Base-by-base conservation (phyloP, 352 stramenopile species). In the Phytophthora macrochlamydospora region DNA sequence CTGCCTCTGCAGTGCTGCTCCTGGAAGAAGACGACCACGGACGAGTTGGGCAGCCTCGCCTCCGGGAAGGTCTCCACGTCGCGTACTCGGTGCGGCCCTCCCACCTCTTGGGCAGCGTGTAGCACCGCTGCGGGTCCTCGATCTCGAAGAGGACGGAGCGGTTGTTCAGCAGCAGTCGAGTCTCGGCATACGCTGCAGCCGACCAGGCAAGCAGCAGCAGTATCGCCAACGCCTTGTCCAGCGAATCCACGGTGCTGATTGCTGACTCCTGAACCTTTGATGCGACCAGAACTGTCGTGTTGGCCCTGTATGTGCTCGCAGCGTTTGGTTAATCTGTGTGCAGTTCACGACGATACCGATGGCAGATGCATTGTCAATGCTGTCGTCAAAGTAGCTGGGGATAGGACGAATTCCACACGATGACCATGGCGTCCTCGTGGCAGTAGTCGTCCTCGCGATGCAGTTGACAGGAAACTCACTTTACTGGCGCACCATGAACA, bases 401-500 rank as follows among this genome's bases (percentile, higher is more conserved):
- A 24, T 24, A 40, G 9, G 35, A 11, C 9, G 35, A 40, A 40
- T 40, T 38, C 2, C 18, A 38, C 33, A 37, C 46, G n/a, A 35
- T 49, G n/a, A 62, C 18, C 30, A 7, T 31, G 2, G 32, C 35
- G 9, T 13, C n/a, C n/a, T n/a, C n/a, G n/a, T n/a, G n/a, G n/a
- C n/a, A n/a, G n/a, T n/a, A n/a, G n/a, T n/a, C n/a, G n/a, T n/a
- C n/a, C n/a, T n/a, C n/a, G n/a, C n/a, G n/a, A n/a, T 3, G 55
- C 56, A 55, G 5, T 49, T 33, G 37, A 62, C 12, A 6, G 56
- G 56, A 8, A 28, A 56, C 35, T 46, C 45, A 32, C 56, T 56
- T 29, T 55, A 62, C 46, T 62, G 14, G 24, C 56, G 32, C 32
- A 62, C 56, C 56, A 62, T 55, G 45, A 56, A 62, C 7, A 35